Evolutionary conservation across 148 eudicot genomes (phyloP).

Genomic region (Pharnaceum exiguum): DNA sequence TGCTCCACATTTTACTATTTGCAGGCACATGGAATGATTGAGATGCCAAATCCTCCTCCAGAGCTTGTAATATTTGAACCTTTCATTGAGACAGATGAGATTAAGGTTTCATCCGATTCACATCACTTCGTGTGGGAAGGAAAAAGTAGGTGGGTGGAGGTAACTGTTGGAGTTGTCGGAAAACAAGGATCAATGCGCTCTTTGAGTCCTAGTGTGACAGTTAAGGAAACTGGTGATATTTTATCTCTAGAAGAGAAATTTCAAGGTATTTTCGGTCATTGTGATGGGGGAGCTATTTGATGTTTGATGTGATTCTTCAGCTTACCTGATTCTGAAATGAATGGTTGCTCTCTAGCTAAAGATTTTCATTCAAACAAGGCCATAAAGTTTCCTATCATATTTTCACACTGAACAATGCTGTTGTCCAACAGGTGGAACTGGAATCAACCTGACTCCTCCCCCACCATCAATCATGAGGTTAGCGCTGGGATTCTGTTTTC

Average conservation of each 20-base stretch:
- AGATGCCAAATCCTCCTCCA: constrained; percentile 93
- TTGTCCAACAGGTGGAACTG: constrained; percentile 71
- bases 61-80: constrained; percentile 79
- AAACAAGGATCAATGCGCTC: constrained; percentile 75
- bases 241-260: constrained; percentile 92
- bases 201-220: constrained; percentile 80
- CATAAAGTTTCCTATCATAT: not conserved
- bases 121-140: constrained; percentile 67
- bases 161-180: constrained; percentile 86
- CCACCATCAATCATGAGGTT: constrained; percentile 76
- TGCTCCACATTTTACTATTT: not conserved
- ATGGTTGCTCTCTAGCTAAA: not conserved
- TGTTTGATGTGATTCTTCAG: not conserved
- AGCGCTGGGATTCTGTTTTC: constrained; percentile 8
- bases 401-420: not conserved
- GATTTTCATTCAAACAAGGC: not conserved
- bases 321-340: not conserved
- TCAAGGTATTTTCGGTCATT: constrained; percentile 48
- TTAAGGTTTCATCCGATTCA: constrained; percentile 55
- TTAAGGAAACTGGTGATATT: constrained; percentile 82
- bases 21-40: constrained; percentile 84
- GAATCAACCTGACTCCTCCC: constrained; percentile 92
- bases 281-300: not conserved
- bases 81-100: constrained; percentile 85
- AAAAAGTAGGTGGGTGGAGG: constrained; percentile 79